A percentile compares a stretch with the other conserved stretches of the same genome.
phyloP scores from a whole-genome alignment of 768 basidiomycete genomes.

The Lyophyllum shimeji region DNA sequence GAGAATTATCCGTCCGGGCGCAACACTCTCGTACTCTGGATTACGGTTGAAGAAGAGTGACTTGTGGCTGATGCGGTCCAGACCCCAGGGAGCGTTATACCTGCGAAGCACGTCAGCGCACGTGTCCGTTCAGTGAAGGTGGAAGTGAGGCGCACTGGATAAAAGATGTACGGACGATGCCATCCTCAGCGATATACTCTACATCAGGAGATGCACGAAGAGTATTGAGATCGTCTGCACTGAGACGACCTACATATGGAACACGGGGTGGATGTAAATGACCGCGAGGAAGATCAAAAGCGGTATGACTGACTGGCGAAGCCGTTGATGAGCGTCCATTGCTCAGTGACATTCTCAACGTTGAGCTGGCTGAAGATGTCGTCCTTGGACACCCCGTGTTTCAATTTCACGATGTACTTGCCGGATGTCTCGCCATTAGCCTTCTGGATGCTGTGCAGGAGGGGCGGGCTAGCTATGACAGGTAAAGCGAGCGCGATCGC shows the following conservation, averaged over 20 bases:
- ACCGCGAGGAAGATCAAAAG: background rate
- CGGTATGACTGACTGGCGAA: constrained; percentile 24
- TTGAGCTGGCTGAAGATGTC: constrained; percentile 11
- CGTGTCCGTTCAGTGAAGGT: too few species aligned
- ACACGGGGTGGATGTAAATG: background rate
- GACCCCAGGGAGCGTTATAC: constrained; percentile 32
- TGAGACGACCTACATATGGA: constrained; percentile 8
- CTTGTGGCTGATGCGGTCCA: constrained; percentile 26
- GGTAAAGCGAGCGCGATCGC: constrained; percentile 3
- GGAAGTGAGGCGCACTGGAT: constrained; percentile 24
- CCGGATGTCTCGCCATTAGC: background rate
- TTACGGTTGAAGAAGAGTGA: too few species aligned
- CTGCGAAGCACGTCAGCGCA: constrained; percentile 11
- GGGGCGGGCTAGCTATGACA: background rate
- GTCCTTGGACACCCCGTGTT: constrained; percentile 25
- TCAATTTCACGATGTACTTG: constrained; percentile 31
- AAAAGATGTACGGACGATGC: constrained; percentile 23
- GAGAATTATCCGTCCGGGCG: too few species aligned
- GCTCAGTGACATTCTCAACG: constrained; percentile 11
- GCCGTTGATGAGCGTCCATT: constrained; percentile 29
- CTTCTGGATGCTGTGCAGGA: constrained; percentile 1
- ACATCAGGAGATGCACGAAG: constrained; percentile 25
- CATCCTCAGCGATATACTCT: constrained; percentile 18
- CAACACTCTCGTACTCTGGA: too few species aligned
- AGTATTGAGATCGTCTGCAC: constrained; percentile 17